Evolutionary conservation across 345 rosid species (phyloP).

Genomic region (Arabidopsis suecica): DNA sequence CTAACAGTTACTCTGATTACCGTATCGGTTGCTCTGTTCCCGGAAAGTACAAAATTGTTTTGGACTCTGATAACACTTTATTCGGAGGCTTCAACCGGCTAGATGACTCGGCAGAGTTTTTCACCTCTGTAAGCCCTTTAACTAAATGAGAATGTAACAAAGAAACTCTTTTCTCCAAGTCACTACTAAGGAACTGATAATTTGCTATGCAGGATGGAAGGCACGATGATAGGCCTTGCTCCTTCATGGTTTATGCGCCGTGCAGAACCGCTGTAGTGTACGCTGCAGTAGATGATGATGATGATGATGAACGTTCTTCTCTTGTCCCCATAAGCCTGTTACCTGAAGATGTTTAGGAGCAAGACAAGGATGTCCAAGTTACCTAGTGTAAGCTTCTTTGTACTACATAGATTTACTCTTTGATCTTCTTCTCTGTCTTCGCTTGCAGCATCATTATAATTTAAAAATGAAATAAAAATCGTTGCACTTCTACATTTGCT

Average conservation of each 20-base stretch:
- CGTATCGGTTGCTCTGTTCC: conserved; percentile 81
- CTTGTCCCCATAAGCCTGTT: conserved; percentile 29
- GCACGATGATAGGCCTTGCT: conserved; percentile 71
- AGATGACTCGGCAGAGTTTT: conserved; percentile 65
- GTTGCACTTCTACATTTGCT: conserved; percentile 7
- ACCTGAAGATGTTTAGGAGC: conserved; percentile 35
- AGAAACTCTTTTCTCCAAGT: not conserved
- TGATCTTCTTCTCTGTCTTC: conserved; percentile 24
- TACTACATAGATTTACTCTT: conserved; percentile 18
- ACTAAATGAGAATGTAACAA: not conserved
- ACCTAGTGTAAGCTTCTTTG: conserved; percentile 45
- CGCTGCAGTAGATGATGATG: conserved; percentile 65
- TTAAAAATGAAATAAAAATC: conserved; percentile 17
- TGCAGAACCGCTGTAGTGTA: conserved; percentile 87
- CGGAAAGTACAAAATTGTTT: conserved; percentile 87
- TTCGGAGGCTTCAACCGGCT: conserved; percentile 85
- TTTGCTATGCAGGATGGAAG: conserved; percentile 67
- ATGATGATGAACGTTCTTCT: conserved; percentile 43
- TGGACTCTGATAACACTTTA: conserved; percentile 77
- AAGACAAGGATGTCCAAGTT: conserved; percentile 3
- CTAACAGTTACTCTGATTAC: conserved; percentile 80
- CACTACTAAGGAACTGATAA: conserved; percentile 16
- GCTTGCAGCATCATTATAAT: conserved; percentile 33
- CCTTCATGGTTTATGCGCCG: conserved; percentile 84
- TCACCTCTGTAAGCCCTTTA: conserved; percentile 66